A percentile compares a stretch with the other conserved stretches of the same genome.
Evolutionary conservation across 108 stramenopile species (phyloP).

Genomic region (Skeletonema menzelii): DNA sequence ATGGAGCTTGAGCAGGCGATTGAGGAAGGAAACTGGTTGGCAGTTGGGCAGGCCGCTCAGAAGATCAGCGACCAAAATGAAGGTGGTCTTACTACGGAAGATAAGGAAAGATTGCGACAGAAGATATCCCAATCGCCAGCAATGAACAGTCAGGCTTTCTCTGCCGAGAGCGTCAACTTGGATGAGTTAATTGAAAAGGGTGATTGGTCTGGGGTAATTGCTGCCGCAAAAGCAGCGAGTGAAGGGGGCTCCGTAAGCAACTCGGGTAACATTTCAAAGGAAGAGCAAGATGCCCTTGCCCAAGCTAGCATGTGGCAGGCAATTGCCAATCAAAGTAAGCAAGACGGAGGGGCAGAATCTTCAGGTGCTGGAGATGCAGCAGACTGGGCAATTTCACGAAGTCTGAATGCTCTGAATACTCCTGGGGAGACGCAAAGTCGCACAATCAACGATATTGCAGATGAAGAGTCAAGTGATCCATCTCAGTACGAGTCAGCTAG

Average conservation of each 20-base stretch:
- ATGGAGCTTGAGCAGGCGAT: conserved; percentile 67
- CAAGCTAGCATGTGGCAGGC: conserved; percentile 83
- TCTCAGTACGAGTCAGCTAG: conserved; percentile 46
- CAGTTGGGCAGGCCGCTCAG: conserved; percentile 79
- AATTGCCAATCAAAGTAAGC: conserved; percentile 84
- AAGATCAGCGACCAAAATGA: conserved; percentile 51
- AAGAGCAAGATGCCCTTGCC: conserved; percentile 82
- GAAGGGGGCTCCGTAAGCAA: conserved; percentile 11
- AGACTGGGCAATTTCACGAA: conserved; percentile 85
- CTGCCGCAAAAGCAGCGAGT: conserved; percentile 62
- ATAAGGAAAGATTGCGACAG: conserved; percentile 35
- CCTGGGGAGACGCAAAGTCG: conserved; percentile 20
- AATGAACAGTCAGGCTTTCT: conserved; percentile 12
- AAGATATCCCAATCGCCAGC: conserved; percentile 37
- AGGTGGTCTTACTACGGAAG: conserved; percentile 30
- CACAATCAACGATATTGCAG: conserved; percentile 45
- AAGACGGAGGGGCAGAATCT: conserved; percentile 54
- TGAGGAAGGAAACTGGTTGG: conserved; percentile 88
- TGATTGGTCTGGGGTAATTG: conserved; percentile 86
- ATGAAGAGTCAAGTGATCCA: conserved; percentile 40
- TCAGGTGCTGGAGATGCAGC: conserved; percentile 78
- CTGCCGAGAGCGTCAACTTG: conserved; percentile 53
- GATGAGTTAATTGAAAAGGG: conserved; percentile 79
- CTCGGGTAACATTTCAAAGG: conserved; percentile 45
- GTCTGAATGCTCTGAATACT: conserved; percentile 53